Evolutionary conservation across 768 basidiomycete genomes (phyloP).

Genomic region (Boletus rubescentipes): DNA sequence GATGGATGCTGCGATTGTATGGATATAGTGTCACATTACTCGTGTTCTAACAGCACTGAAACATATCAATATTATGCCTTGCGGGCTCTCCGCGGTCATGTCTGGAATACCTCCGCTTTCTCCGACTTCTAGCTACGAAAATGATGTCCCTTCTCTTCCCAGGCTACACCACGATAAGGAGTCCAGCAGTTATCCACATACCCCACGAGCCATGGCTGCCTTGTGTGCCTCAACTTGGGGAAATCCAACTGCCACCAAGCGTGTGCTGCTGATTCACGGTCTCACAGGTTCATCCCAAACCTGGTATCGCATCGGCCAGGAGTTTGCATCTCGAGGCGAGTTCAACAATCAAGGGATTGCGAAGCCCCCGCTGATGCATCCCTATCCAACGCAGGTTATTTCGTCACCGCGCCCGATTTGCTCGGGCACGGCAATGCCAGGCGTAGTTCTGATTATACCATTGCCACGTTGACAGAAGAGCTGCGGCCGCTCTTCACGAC

Average conservation of each 20-base stretch:
- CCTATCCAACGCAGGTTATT: conserved; percentile 17
- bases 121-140: too few species aligned
- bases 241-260: conserved; percentile 14
- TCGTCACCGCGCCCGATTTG: conserved; percentile 24
- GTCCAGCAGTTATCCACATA: neutral
- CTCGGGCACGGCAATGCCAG: conserved; percentile 20
- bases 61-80: neutral
- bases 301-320: conserved; percentile 17
- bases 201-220: neutral
- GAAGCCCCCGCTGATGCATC: neutral
- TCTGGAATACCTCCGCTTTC: neutral
- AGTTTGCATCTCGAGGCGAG: conserved; percentile 18
- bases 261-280: conserved; percentile 22
- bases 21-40: conserved; percentile 27
- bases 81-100: neutral
- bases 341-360: neutral
- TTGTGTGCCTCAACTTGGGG: conserved; percentile 19
- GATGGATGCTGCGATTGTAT: neutral
- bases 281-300: conserved; percentile 10
- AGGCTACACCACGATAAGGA: too few species aligned
- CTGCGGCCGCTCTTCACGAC: conserved; percentile 9
- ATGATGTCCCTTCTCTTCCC: neutral
- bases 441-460: conserved; percentile 10
- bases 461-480: conserved; percentile 12
- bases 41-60: conserved; percentile 17